phyloP scores from a whole-genome alignment of 345 rosid genomes.

The Theobroma cacao region DNA sequence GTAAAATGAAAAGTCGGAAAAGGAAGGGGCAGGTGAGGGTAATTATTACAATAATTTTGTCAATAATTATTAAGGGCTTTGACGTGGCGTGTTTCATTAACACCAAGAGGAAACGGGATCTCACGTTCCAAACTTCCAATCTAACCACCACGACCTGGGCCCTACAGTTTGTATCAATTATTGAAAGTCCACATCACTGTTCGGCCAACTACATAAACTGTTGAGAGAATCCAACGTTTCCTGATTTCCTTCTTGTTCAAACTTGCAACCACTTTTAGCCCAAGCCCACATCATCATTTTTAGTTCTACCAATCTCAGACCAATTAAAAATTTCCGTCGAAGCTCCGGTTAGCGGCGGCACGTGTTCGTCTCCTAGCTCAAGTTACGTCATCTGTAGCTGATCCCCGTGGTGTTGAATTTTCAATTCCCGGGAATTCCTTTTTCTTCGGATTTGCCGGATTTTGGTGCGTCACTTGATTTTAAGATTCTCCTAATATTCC shows the following conservation, averaged over 20 bases:
- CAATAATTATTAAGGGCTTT: neutral
- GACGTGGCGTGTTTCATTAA: neutral
- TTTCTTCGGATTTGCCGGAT: conserved; percentile 23
- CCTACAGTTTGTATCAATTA: neutral
- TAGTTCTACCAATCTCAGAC: neutral
- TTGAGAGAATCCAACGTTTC: neutral
- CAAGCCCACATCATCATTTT: neutral
- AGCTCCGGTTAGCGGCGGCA: conserved; percentile 8
- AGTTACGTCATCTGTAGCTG: conserved; percentile 3
- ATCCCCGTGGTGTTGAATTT: conserved; percentile 12
- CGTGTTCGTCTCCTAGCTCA: conserved; percentile 15
- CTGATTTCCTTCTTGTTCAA: neutral
- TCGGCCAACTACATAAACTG: neutral
- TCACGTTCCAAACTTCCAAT: neutral
- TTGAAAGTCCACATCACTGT: neutral
- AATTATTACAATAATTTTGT: neutral
- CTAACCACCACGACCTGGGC: neutral
- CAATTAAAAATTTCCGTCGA: conserved; percentile 9
- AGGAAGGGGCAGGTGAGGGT: neutral
- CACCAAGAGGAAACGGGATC: neutral
- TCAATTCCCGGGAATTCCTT: neutral
- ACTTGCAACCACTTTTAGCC: neutral
- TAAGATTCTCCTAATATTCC: conserved; percentile 19
- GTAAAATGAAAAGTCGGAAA: neutral
- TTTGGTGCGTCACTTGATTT: conserved; percentile 3